These are phyloP conservation scores for Asterella californica DNA, from an alignment of 225 moss, liverwort and hornwort species.

Conservation along the genomic window DNA sequence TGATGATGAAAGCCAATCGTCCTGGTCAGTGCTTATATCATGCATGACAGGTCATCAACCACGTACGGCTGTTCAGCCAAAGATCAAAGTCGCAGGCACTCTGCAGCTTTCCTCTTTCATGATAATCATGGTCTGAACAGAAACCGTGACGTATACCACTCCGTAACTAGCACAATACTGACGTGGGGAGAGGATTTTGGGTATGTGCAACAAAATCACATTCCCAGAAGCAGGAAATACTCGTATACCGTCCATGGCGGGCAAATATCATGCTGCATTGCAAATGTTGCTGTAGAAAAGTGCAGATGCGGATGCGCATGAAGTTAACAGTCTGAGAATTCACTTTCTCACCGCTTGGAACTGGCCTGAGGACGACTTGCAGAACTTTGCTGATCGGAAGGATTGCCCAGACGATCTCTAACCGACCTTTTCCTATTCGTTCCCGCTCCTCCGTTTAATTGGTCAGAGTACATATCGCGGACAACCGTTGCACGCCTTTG, in stretches of 20 bases:
- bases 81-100: no score
- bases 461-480: slow-evolving; percentile 92
- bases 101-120: no score
- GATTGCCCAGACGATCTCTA: slow-evolving; percentile 71
- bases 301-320: neutral
- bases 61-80: no score
- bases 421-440: slow-evolving; percentile 73
- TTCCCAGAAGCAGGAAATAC: neutral
- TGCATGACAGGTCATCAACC: neutral
- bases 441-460: slow-evolving; percentile 55
- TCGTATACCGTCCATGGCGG: no score
- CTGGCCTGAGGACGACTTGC: slow-evolving; percentile 31
- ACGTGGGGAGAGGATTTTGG: no score
- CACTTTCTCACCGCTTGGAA: slow-evolving; percentile 53
- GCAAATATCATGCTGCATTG: neutral
- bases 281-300: no score
- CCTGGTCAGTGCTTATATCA: neutral
- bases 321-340: neutral
- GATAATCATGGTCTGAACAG: no score
- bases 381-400: slow-evolving; percentile 42
- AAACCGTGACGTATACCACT: no score
- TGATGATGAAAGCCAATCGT: slow-evolving; percentile 20
- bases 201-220: no score
- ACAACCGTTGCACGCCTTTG: slow-evolving; percentile 72
- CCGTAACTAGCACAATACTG: no score